Conservation (phyloP, 345 rosid genomes). For the Bretschneidera sinensis region DNA sequence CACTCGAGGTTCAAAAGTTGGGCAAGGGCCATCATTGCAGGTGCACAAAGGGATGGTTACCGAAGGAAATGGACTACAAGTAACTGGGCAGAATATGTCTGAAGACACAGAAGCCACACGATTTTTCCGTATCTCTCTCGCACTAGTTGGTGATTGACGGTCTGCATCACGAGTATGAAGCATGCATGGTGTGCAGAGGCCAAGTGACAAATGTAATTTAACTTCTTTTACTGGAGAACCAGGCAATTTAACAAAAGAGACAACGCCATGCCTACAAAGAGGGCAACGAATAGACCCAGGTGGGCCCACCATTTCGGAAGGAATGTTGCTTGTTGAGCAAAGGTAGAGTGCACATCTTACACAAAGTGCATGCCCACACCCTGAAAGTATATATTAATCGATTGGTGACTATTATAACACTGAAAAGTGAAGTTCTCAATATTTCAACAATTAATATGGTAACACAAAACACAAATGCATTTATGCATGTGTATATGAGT, state of each 20-base stretch:
- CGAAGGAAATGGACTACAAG: slow-evolving; percentile 94
- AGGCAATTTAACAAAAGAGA: slow-evolving; percentile 60
- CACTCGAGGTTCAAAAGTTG: slow-evolving; percentile 61
- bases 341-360: slow-evolving; percentile 93
- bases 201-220: slow-evolving; percentile 64
- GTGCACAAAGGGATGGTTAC: slow-evolving; percentile 83
- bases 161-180: slow-evolving; percentile 66
- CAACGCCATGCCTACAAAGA: slow-evolving; percentile 86
- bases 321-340: slow-evolving; percentile 72
- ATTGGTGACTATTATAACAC: not conserved
- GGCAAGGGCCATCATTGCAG: slow-evolving; percentile 81
- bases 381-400: slow-evolving; percentile 28
- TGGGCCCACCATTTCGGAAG: slow-evolving; percentile 58
- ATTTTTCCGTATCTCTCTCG: slow-evolving; percentile 58
- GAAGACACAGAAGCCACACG: slow-evolving; percentile 78
- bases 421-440: not conserved
- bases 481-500: not conserved
- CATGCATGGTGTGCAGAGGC: slow-evolving; percentile 90
- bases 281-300: slow-evolving; percentile 96
- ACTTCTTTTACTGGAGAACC: slow-evolving; percentile 62
- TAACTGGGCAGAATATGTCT: slow-evolving; percentile 79
- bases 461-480: too few species aligned
- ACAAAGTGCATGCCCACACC: slow-evolving; percentile 91
- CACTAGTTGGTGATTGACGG: slow-evolving; percentile 49
- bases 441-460: not conserved